Evolutionary conservation across 495 filamentous ascomycete genomes (phyloP).

Genomic region (Diplogelasinospora grovesii): DNA sequence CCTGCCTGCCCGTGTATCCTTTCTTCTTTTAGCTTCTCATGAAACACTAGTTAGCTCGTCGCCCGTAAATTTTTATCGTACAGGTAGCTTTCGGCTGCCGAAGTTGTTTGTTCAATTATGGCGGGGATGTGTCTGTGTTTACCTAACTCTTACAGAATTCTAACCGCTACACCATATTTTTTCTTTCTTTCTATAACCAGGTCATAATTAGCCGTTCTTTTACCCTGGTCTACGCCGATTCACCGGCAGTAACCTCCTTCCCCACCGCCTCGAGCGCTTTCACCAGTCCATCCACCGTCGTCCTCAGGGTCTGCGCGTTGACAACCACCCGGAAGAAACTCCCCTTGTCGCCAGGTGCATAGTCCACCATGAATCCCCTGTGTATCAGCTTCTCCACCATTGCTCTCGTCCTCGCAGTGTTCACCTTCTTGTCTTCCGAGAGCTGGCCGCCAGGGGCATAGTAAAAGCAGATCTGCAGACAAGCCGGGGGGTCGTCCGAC

Average conservation of each 20-base stretch:
- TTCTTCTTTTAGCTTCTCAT: too few relatives aligned
- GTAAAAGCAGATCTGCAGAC: slow-evolving; percentile 93
- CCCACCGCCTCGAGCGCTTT: slow-evolving; percentile 64
- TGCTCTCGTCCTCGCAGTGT: slow-evolving; percentile 60
- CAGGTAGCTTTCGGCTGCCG: too few relatives aligned
- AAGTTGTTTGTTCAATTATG: too few relatives aligned
- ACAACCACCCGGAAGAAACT: slow-evolving; percentile 87
- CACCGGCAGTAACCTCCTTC: slow-evolving; percentile 30
- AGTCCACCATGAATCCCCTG: slow-evolving; percentile 91
- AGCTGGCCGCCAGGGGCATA: slow-evolving; percentile 56
- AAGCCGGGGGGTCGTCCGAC: slow-evolving; percentile 71
- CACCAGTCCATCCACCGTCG: slow-evolving; percentile 72
- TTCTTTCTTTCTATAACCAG: too few relatives aligned
- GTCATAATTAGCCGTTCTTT: too few relatives aligned
- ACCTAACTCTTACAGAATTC: too few relatives aligned
- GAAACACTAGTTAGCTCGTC: too few relatives aligned
- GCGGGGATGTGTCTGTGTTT: too few relatives aligned
- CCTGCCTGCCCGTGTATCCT: too few relatives aligned
- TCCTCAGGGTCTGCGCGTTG: slow-evolving; percentile 62
- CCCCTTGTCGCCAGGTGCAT: slow-evolving; percentile 71
- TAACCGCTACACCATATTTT: too few relatives aligned
- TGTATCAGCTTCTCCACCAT: slow-evolving; percentile 59
- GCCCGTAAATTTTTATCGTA: too few relatives aligned
- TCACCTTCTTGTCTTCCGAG: slow-evolving; percentile 47
- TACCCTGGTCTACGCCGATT: background rate